Evolutionary conservation across 441 rosid species (phyloP), one percentile per base, ranked within the genome.

Genomic region (Populus hybrid): DNA sequence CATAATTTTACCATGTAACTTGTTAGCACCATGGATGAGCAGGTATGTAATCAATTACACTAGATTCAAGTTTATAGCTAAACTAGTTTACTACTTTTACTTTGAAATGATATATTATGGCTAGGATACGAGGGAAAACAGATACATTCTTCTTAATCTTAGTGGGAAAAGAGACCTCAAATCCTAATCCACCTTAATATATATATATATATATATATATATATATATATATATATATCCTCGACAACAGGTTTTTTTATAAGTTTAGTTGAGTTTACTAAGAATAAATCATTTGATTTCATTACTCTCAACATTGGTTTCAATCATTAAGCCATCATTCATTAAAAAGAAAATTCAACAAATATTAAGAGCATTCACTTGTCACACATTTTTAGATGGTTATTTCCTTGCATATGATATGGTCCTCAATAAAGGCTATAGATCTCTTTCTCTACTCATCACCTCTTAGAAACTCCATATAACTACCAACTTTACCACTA

Each of bases 381-480:
- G 40, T 82, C 74, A 84, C 81, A 34, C 81, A 94, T 98, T 98
- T 94, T 5, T 89, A 96, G 24, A 96, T 86, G 18, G 93, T 93
- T 97, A 92, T 96, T 88, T 96, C 96, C 87, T 92, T 93, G 81
- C 84, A 90, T 78, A 32, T 32, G 35, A 93, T 86, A 71, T 92
- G 98, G 78, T 96, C 96, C 90, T 94, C 95, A 36, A 89, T 83
- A 23, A 90, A 94, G 81, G 94, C 90, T 71, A 93, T 86, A 10
- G 97, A 83, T 66, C 87, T 86, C 80, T 91, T 95, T 74, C 86
- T 89, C 79, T 96, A 98, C 76, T 96, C 98, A 50, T 96, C 97
- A 79, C 93, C 95, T 5, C 80, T 88, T 50, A 91, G 81, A 77
- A 91, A 85, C 85, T 92, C 98, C 76, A 89, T 93, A n/a, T 79